Percentiles rank a stretch among this genome's conserved stretches.
These are phyloP conservation scores for Phanerochaete carnosa DNA, from an alignment of 768 basidiomycete genomes.

Conservation along the genomic window DNA sequence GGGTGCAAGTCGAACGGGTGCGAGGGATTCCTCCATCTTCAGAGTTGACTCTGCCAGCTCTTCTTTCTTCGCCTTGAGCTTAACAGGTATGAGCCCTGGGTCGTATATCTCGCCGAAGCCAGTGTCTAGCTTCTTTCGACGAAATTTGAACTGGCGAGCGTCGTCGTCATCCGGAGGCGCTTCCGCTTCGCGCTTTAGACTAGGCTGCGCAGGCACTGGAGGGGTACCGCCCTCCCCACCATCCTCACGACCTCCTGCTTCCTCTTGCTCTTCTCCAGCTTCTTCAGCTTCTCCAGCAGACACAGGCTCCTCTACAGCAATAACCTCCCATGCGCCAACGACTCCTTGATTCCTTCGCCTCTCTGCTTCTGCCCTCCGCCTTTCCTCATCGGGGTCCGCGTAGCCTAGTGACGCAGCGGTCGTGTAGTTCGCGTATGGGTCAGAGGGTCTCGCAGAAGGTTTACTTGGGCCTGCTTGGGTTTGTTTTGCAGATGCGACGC, in stretches of 20 bases:
- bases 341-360: constrained; percentile 62
- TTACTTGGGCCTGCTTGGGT: constrained; percentile 35
- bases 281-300: constrained; percentile 19
- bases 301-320: constrained; percentile 34
- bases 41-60: constrained; percentile 7
- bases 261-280: constrained; percentile 4
- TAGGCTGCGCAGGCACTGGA: constrained; percentile 5
- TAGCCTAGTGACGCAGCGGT: constrained; percentile 84
- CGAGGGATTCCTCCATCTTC: not conserved
- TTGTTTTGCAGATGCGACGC: constrained; percentile 28
- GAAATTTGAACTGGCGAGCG: constrained; percentile 59
- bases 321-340: constrained; percentile 76
- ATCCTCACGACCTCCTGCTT: too few species aligned
- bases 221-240: not conserved
- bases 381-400: constrained; percentile 71
- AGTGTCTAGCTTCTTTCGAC: constrained; percentile 53
- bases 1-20: not conserved
- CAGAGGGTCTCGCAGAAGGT: constrained; percentile 46
- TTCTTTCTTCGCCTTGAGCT: constrained; percentile 56
- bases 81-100: constrained; percentile 65
- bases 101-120: constrained; percentile 84
- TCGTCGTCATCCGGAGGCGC: constrained; percentile 43
- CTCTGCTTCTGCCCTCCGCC: constrained; percentile 55
- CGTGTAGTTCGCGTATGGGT: constrained; percentile 81
- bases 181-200: constrained; percentile 26